Base-by-base conservation (phyloP, 139 green algal species). In the Diplosphaera chodatii region DNA sequence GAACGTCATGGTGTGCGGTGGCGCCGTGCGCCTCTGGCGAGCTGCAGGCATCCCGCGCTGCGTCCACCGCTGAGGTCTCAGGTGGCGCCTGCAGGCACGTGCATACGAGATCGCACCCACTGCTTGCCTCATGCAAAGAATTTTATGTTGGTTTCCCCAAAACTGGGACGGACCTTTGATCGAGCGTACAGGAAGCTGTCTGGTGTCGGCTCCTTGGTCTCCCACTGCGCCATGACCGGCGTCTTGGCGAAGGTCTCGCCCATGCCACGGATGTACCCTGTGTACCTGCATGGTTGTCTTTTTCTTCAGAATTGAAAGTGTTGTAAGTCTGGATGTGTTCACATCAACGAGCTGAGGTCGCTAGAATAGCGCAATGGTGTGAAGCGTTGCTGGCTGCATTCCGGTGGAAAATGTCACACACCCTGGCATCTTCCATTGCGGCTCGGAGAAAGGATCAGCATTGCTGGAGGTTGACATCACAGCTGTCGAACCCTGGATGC, bases 241-340 rank as follows among this genome's bases (percentile, higher is more conserved):
- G 88, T 94, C 72, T 88, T 89, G 66, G 85, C 89, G 74, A 87
- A 91, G 4, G 84, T 90, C 69, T 90, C 84, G 20, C 74, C 63
- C 65, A 87, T 29, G 20, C 82, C 80, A 15, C 87, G 79, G 3
- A 89, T 67, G 59, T 88, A 87, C 0, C 88, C 88, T 29, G 88
- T 94, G 76, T 90, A 94, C 73, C 87, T 92, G 79, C 64, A n/a
- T n/a, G n/a, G n/a, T n/a, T n/a, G n/a, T n/a, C n/a, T n/a, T n/a
- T n/a, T n/a, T n/a, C n/a, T n/a, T n/a, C n/a, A n/a, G n/a, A n/a
- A n/a, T n/a, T n/a, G n/a, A n/a, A n/a, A n/a, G n/a, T n/a, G n/a
- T n/a, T n/a, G n/a, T n/a, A n/a, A n/a, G n/a, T n/a, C n/a, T n/a
- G n/a, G n/a, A n/a, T n/a, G n/a, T n/a, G n/a, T n/a, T n/a, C n/a